Conservation (phyloP, 192 early-diverging fungal species). For the Dissophora ornata region DNA sequence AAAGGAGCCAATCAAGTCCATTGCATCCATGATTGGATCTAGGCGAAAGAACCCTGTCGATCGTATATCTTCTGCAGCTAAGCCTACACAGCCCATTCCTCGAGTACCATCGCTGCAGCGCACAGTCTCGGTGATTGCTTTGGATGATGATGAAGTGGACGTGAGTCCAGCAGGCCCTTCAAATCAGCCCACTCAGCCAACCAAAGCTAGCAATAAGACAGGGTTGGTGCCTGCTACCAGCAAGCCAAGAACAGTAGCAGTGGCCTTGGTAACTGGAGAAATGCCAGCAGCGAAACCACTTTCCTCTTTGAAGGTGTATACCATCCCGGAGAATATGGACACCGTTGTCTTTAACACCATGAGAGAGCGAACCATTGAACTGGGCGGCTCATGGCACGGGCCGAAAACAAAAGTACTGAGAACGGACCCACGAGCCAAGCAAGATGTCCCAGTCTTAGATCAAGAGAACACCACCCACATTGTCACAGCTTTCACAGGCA, state of each 20-base stretch:
- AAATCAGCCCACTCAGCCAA: no score
- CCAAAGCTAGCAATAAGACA: no score
- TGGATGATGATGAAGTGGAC: constrained; percentile 1
- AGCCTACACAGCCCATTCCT: not conserved
- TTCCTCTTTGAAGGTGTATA: constrained; percentile 17
- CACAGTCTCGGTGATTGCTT: not conserved
- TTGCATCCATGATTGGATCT: constrained; percentile 16
- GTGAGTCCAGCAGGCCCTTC: no score
- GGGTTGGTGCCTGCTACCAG: no score
- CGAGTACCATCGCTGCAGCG: no score
- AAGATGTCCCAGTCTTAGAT: constrained; percentile 10
- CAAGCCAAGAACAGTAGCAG: no score
- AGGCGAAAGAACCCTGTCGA: constrained; percentile 8
- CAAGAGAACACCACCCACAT: constrained; percentile 42
- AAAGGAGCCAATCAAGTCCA: constrained; percentile 1
- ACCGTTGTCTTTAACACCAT: constrained; percentile 15
- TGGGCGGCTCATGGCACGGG: constrained; percentile 33
- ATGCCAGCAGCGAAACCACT: not conserved
- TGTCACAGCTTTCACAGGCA: constrained; percentile 21
- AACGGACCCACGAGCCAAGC: constrained; percentile 10
- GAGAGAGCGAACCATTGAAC: constrained; percentile 6
- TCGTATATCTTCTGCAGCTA: not conserved
- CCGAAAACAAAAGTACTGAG: constrained; percentile 22
- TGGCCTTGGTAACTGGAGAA: no score
- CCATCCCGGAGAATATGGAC: constrained; percentile 34